Percentiles rank a stretch among this genome's conserved stretches.
These are phyloP conservation scores for Umbelopsis sp. DNA, from an alignment of 371 early-diverging fungal species.

Conservation along the genomic window DNA sequence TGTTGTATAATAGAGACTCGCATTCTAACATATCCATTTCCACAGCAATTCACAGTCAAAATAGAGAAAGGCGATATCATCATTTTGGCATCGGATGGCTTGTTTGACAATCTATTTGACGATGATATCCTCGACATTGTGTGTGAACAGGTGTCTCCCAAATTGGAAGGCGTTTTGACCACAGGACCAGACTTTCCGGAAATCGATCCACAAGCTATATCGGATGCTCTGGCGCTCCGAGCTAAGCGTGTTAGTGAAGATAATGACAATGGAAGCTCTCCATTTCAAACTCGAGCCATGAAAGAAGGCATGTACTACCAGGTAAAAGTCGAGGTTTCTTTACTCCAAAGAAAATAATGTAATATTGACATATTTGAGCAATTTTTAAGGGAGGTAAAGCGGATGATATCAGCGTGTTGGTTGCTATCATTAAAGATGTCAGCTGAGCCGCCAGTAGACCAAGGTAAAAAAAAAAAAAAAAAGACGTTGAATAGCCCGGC, in stretches of 20 bases:
- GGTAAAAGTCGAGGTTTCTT: conserved; percentile 21
- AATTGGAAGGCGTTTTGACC: conserved; percentile 23
- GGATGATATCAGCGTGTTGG: conserved; percentile 85
- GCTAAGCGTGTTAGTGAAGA: conserved; percentile 85
- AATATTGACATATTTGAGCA: conserved; percentile 25
- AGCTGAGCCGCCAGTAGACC: background rate
- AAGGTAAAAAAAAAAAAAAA: no score
- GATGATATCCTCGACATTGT: conserved; percentile 80
- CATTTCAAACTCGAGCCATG: conserved; percentile 85
- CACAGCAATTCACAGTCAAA: conserved; percentile 67
- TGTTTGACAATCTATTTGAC: conserved; percentile 86
- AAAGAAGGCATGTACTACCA: conserved; percentile 74
- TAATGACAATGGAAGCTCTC: conserved; percentile 69
- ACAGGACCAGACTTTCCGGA: conserved; percentile 24
- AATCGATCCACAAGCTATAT: conserved; percentile 74
- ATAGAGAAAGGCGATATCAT: conserved; percentile 80
- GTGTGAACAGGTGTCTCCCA: conserved; percentile 51
- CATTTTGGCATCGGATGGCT: conserved; percentile 78
- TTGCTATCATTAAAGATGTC: conserved; percentile 67
- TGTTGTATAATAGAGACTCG: no score
- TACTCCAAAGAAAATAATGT: background rate
- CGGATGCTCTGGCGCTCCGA: conserved; percentile 74
- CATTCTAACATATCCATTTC: background rate
- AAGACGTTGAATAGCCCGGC: background rate
- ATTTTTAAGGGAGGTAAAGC: conserved; percentile 76